Percentiles rank a stretch among this genome's conserved stretches.
Evolutionary conservation across 2,329 filamentous ascomycete genomes (phyloP).

Genomic region (Pyricularia pennisetigena): DNA sequence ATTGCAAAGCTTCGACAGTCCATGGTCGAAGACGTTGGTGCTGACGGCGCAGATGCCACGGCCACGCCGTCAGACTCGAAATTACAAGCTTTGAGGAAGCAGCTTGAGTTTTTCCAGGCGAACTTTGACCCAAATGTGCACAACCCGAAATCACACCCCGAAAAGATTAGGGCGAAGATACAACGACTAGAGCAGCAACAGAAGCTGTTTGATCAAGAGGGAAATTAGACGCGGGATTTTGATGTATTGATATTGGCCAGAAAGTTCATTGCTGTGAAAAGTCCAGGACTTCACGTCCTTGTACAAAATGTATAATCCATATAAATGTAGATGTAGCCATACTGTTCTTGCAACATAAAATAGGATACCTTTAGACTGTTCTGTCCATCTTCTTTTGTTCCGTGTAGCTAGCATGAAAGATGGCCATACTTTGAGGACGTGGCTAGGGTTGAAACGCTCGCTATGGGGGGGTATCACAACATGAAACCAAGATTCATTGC

Average conservation of each 20-base stretch:
- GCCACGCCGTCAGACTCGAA: slow-evolving; percentile 10
- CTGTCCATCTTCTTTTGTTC: neutral
- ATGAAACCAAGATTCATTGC: neutral
- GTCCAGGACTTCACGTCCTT: neutral
- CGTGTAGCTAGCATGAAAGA: neutral
- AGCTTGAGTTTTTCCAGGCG: slow-evolving; percentile 15
- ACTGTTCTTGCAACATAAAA: neutral
- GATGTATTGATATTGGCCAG: neutral
- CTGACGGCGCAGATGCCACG: neutral
- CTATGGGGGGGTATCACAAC: neutral
- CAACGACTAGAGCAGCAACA: slow-evolving; percentile 7
- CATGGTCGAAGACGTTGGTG: slow-evolving; percentile 9
- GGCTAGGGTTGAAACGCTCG: too few species aligned
- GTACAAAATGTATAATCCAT: neutral
- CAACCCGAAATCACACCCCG: slow-evolving; percentile 3
- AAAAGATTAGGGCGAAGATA: slow-evolving; percentile 13
- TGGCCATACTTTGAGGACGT: neutral
- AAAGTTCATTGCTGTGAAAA: neutral
- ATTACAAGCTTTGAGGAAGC: slow-evolving; percentile 19
- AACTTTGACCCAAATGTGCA: slow-evolving; percentile 9
- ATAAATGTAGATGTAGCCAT: neutral
- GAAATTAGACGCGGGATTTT: neutral
- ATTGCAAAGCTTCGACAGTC: slow-evolving; percentile 20
- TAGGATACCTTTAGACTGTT: neutral
- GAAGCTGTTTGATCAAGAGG: slow-evolving; percentile 1